Evolutionary conservation across 257 asterid species (phyloP).

Genomic region (Lycium ferocissimum): DNA sequence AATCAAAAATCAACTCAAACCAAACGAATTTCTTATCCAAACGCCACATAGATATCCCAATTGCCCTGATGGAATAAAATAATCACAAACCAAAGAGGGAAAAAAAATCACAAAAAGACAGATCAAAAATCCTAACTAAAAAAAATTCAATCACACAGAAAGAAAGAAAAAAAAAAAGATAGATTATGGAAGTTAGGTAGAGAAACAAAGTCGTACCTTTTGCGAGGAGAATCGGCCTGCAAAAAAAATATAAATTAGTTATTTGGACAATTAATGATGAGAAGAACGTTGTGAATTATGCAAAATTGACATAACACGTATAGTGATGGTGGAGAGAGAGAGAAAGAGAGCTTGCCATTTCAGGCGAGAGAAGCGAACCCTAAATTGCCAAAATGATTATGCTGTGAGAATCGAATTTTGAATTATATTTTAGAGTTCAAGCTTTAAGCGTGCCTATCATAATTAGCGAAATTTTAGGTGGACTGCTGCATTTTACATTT

Average conservation of each 20-base stretch:
- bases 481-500: neutral
- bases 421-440: neutral
- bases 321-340: too few relatives aligned
- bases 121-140: neutral
- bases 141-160: neutral
- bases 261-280: neutral
- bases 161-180: neutral
- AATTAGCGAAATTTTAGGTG: neutral
- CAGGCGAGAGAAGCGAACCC: slow-evolving; percentile 21
- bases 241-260: neutral
- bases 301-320: neutral
- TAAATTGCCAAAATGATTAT: neutral
- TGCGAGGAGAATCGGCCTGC: slow-evolving; percentile 37
- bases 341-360: too few relatives aligned
- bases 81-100: neutral
- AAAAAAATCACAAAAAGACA: neutral
- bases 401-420: too few relatives aligned
- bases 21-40: neutral
- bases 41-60: neutral
- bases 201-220: slow-evolving; percentile 28
- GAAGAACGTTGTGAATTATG: too few relatives aligned
- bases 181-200: too few relatives aligned
- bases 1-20: neutral
- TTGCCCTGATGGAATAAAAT: neutral
- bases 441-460: neutral